Evolutionary conservation across 163 green algal species (phyloP).

Genomic region (Scenedesmus sp.): DNA sequence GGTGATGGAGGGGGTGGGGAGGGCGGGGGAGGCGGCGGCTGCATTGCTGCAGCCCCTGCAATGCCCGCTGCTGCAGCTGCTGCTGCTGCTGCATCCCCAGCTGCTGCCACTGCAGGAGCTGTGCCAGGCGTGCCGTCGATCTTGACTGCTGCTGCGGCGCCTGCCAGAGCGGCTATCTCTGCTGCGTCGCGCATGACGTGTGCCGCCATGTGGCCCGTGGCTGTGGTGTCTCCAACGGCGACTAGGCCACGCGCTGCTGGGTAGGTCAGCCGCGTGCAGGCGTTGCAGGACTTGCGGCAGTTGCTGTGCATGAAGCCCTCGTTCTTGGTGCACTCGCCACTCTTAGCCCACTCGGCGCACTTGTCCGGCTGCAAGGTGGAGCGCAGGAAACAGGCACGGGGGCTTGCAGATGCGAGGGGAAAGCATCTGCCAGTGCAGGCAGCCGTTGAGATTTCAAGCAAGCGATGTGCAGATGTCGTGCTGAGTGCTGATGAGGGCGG

Average conservation of each 20-base stretch:
- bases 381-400: no score
- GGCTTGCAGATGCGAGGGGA: not conserved
- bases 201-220: conserved; percentile 16
- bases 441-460: no score
- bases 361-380: not conserved
- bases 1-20: not conserved
- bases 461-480: no score
- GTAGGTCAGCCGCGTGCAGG: conserved; percentile 40
- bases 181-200: not conserved
- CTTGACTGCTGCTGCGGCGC: not conserved
- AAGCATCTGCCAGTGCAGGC: not conserved
- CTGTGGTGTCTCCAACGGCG: conserved; percentile 41
- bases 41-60: not conserved
- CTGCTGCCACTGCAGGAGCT: conserved; percentile 28
- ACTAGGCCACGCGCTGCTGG: not conserved
- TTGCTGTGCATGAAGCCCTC: conserved; percentile 68
- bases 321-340: conserved; percentile 77
- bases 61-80: not conserved
- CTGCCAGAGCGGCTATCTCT: not conserved
- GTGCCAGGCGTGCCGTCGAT: not conserved
- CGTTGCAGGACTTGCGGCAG: conserved; percentile 53
- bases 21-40: not conserved
- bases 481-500: no score
- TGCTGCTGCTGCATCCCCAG: conserved; percentile 38
- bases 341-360: conserved; percentile 65